These are phyloP conservation scores for Iris macrosiphon DNA, from an alignment of 106 monocot species.

Conservation along the genomic window DNA sequence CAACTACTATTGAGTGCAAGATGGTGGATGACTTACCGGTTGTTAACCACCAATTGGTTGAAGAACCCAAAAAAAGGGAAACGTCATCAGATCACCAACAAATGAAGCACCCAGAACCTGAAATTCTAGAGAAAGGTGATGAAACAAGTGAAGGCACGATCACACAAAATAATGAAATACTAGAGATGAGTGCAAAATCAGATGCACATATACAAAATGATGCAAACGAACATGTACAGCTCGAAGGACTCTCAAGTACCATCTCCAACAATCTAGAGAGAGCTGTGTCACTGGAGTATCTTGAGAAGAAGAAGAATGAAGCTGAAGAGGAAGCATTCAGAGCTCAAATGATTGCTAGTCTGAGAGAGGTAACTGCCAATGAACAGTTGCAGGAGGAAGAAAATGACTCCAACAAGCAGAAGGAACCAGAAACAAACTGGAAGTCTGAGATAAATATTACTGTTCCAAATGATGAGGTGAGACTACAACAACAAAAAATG, in stretches of 20 bases:
- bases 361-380: constrained; percentile 1
- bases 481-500: not conserved
- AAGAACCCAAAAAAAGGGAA: constrained; percentile 4
- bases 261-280: not conserved
- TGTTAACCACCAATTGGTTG: not conserved
- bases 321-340: not conserved
- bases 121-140: not conserved
- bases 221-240: not conserved
- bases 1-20: not conserved
- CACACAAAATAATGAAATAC: constrained; percentile 1
- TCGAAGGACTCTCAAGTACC: not conserved
- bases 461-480: constrained; percentile 17
- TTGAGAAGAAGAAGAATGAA: not conserved
- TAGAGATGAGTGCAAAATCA: constrained; percentile 2
- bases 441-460: not conserved
- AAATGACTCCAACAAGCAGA: not conserved
- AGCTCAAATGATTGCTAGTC: not conserved
- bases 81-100: not conserved
- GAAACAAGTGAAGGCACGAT: not conserved
- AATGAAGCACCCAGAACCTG: not conserved
- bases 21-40: not conserved
- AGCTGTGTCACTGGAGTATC: not conserved
- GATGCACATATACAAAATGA: not conserved
- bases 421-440: not conserved
- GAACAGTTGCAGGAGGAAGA: constrained; percentile 1